phyloP scores from a whole-genome alignment of 805 yeast species.

The Komagataella pseudopastoris region DNA sequence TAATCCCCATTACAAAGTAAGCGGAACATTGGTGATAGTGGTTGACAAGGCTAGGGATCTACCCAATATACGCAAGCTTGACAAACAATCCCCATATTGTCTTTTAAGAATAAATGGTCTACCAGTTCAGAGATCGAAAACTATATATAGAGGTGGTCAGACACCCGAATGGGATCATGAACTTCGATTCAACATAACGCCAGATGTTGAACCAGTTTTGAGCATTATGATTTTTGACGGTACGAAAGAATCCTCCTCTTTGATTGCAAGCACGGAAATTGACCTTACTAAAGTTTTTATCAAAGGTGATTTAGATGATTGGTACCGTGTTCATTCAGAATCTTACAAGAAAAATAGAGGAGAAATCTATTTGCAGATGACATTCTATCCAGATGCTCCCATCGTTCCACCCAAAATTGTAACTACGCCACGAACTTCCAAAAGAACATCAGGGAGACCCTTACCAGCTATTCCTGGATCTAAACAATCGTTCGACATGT shows the following conservation, averaged over 20 bases:
- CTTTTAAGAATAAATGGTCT: constrained; percentile 63
- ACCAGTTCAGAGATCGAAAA: constrained; percentile 64
- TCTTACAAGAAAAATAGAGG: constrained; percentile 74
- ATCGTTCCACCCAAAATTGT: constrained; percentile 10
- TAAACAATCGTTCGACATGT: neutral
- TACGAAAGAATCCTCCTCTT: constrained; percentile 71
- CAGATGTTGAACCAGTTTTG: constrained; percentile 50
- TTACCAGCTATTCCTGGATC: constrained; percentile 6
- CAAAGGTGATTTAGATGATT: constrained; percentile 68
- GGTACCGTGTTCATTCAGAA: constrained; percentile 50
- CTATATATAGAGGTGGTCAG: constrained; percentile 84
- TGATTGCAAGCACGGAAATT: constrained; percentile 72
- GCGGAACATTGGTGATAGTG: constrained; percentile 39
- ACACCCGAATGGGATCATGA: constrained; percentile 83
- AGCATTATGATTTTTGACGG: constrained; percentile 74
- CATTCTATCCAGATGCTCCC: constrained; percentile 55
- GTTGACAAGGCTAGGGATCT: constrained; percentile 75
- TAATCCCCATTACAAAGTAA: neutral
- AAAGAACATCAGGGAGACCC: constrained; percentile 5
- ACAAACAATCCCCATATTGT: constrained; percentile 89
- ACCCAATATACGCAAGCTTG: constrained; percentile 75
- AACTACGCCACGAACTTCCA: constrained; percentile 3
- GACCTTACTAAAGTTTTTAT: constrained; percentile 66
- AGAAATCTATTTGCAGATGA: constrained; percentile 78
- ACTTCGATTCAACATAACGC: constrained; percentile 48